These are phyloP conservation scores for Thielaviopsis punctulata DNA, from an alignment of 2,329 filamentous ascomycete genomes.

Conservation along the genomic window DNA sequence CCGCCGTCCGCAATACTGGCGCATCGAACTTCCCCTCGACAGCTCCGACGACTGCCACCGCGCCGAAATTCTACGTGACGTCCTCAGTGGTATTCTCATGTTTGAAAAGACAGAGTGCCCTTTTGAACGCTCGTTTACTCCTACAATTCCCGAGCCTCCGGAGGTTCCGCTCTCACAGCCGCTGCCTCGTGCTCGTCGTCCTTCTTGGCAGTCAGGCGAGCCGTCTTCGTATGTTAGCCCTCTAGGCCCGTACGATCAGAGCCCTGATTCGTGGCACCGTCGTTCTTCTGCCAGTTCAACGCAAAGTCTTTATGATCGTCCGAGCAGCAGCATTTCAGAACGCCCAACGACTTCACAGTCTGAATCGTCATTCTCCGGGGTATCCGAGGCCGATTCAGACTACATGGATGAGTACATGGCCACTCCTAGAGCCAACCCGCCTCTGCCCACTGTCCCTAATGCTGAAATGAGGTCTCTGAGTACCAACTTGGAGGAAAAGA, in stretches of 20 bases:
- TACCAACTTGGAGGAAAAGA: slow-evolving; percentile 8
- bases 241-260: slow-evolving; percentile 9
- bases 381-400: slow-evolving; percentile 10
- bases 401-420: slow-evolving; percentile 9
- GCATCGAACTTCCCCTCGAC: slow-evolving; percentile 58
- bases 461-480: slow-evolving; percentile 5
- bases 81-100: slow-evolving; percentile 55
- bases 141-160: slow-evolving; percentile 53
- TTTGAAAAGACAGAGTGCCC: slow-evolving; percentile 83
- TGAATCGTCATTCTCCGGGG: slow-evolving; percentile 9
- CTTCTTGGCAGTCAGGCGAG: slow-evolving; percentile 5
- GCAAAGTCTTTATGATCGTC: slow-evolving; percentile 1
- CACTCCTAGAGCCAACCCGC: slow-evolving; percentile 3
- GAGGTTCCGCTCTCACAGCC: neutral
- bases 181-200: neutral
- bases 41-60: slow-evolving; percentile 41
- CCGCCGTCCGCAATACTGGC: slow-evolving; percentile 68
- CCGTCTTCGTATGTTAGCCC: slow-evolving; percentile 7
- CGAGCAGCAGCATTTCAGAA: neutral
- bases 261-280: neutral
- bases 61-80: slow-evolving; percentile 49
- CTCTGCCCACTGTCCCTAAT: neutral
- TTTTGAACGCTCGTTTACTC: slow-evolving; percentile 60
- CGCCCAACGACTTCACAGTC: slow-evolving; percentile 10
- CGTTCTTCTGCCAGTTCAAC: slow-evolving; percentile 5